Conservation (phyloP, 2,329 filamentous ascomycete genomes). For the Colletotrichum viniferum region DNA sequence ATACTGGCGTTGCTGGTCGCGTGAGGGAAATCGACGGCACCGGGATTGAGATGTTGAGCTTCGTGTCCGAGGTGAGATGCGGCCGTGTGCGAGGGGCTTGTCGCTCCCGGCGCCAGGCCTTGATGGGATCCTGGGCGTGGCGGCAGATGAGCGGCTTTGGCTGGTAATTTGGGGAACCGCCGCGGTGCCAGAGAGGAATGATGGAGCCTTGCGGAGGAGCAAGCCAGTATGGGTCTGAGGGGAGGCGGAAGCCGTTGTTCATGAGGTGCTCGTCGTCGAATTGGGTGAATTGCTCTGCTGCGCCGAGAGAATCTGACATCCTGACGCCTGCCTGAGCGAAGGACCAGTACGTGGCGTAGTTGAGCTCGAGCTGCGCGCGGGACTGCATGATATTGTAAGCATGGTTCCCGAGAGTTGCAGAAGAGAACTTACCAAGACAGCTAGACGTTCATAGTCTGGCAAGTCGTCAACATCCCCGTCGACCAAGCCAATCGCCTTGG, state of each 20-base stretch:
- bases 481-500: conserved; percentile 12
- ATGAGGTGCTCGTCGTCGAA: conserved; percentile 20
- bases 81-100: not conserved
- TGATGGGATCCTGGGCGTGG: conserved; percentile 14
- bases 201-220: conserved; percentile 18
- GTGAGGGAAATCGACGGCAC: conserved; percentile 18
- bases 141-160: conserved; percentile 18
- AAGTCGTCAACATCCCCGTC: conserved; percentile 13
- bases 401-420: not conserved
- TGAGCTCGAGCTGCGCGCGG: conserved; percentile 19
- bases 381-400: conserved; percentile 4
- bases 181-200: conserved; percentile 17
- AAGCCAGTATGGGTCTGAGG: conserved; percentile 18
- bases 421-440: conserved; percentile 1
- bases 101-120: conserved; percentile 12
- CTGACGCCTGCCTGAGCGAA: conserved; percentile 17
- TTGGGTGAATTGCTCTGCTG: conserved; percentile 15
- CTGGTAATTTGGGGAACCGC: conserved; percentile 18
- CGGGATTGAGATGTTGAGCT: conserved; percentile 14
- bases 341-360: conserved; percentile 18
- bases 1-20: conserved; percentile 6
- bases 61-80: not conserved
- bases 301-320: conserved; percentile 19
- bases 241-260: conserved; percentile 19
- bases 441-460: conserved; percentile 17